Base-by-base conservation (phyloP, 495 filamentous ascomycete species). In the Cryomyces minteri region DNA sequence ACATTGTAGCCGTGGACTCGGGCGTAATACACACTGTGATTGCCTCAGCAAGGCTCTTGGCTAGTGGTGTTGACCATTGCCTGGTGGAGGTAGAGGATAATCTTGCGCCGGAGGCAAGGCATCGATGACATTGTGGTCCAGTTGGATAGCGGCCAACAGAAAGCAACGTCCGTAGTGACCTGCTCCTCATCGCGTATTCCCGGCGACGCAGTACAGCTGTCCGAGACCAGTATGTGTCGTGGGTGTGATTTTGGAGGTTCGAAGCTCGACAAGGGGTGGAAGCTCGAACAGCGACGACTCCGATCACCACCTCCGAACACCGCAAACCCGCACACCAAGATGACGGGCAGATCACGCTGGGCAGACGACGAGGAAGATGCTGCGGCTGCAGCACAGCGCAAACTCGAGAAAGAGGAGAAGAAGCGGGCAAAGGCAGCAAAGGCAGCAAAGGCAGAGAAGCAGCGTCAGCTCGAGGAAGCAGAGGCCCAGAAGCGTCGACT, bases 1-100 rank as follows among this genome's bases (percentile, higher is more conserved):
- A 25, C 18, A 25, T 25, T 25, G 18, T 25, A 25, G 18, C 18
- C 18, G 18, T 25, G 18, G 18, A 25, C 18, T 25, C 18, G 18
- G 18, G 18, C 18, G 18, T 25, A 2, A 25, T 25, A 25, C 18
- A 48, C 64, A 92, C 87, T 50, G 77, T 76, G 54, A 96, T 90
- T 31, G 85, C 86, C 55, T 82, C 76, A 37, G 77, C 79, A 30
- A 96, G 68, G 53, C 76, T 79, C 52, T 83, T 86, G 4, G 88
- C 88, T 39, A 96, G 62, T 30, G 88, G 88, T 33, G 88, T 96
- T 8, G 86, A 90, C 84, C 87, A 94, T 67, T 76, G 33, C 58
- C 71, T 43, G 43, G 37, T 54, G 50, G 10, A 46, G 32, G 54
- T 50, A 18, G 54, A 57, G 32, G 49, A 52, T 48, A 37, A 48